A percentile compares a stretch with the other conserved stretches of the same genome.
These are phyloP conservation scores for Aeschynomene evenia DNA, from an alignment of 306 rosid genomes.

Conservation along the genomic window DNA sequence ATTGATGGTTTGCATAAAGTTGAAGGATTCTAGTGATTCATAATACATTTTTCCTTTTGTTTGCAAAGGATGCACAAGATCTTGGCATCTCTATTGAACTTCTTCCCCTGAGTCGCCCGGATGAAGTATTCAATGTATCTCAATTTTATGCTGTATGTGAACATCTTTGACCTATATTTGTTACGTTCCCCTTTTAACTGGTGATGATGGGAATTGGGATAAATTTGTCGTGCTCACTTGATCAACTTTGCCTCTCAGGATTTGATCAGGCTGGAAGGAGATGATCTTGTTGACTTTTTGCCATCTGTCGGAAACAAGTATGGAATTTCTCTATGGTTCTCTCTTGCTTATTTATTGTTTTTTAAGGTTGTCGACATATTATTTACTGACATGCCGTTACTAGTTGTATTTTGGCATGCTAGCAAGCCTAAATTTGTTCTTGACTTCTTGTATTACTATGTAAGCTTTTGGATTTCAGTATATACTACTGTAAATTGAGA, in stretches of 20 bases:
- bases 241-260: conserved; percentile 49
- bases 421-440: conserved; percentile 16
- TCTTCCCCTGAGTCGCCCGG: conserved; percentile 71
- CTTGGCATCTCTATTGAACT: conserved; percentile 87
- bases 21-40: conserved; percentile 20
- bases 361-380: conserved; percentile 10
- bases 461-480: conserved; percentile 9
- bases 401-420: not conserved
- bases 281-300: conserved; percentile 62
- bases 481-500: conserved; percentile 11
- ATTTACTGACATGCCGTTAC: conserved; percentile 19
- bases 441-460: not conserved
- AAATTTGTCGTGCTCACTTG: conserved; percentile 17
- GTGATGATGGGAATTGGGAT: conserved; percentile 4
- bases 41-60: conserved; percentile 9
- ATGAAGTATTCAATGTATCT: conserved; percentile 57
- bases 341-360: conserved; percentile 10
- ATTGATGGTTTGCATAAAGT: conserved; percentile 10
- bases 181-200: conserved; percentile 15
- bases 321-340: conserved; percentile 24
- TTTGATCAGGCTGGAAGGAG: conserved; percentile 72
- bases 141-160: conserved; percentile 75
- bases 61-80: conserved; percentile 82
- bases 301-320: conserved; percentile 72
- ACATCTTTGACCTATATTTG: conserved; percentile 17